A percentile compares a stretch with the other conserved stretches of the same genome.
These are phyloP conservation scores for Stentor coeruleus DNA, from an alignment of 73 alveolate genomes.

Conservation along the genomic window DNA sequence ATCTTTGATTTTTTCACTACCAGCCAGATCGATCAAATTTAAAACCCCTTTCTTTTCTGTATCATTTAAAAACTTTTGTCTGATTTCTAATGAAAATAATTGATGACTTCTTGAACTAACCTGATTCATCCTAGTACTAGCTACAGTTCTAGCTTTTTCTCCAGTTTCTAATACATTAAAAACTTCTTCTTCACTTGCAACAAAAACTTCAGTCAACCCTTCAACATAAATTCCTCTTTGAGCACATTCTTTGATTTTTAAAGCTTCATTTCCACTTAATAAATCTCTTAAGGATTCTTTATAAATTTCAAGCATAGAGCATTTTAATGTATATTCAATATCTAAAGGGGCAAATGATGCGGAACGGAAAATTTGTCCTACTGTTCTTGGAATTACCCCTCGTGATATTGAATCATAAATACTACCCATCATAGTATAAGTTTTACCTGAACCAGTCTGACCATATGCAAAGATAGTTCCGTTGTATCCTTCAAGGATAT, in stretches of 20 bases:
- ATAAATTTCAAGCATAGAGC: constrained; percentile 77
- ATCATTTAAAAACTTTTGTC: constrained; percentile 55
- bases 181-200: constrained; percentile 83
- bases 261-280: constrained; percentile 35
- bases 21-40: constrained; percentile 84
- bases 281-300: constrained; percentile 60
- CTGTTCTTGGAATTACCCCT: constrained; percentile 93
- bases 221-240: constrained; percentile 95
- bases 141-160: constrained; percentile 75
- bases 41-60: constrained; percentile 64
- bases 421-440: constrained; percentile 41
- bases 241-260: constrained; percentile 89
- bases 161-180: constrained; percentile 86
- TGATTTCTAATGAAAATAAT: constrained; percentile 91
- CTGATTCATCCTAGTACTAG: constrained; percentile 93
- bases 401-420: constrained; percentile 57
- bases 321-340: constrained; percentile 56
- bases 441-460: constrained; percentile 69
- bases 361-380: constrained; percentile 30
- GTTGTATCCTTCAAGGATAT: constrained; percentile 55
- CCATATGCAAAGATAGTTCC: constrained; percentile 68
- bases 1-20: constrained; percentile 76
- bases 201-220: constrained; percentile 95
- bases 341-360: constrained; percentile 5
- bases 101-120: constrained; percentile 94